These are phyloP conservation scores for Penicillium sp. DNA, from an alignment of 2,329 filamentous ascomycete genomes.

Conservation along the genomic window DNA sequence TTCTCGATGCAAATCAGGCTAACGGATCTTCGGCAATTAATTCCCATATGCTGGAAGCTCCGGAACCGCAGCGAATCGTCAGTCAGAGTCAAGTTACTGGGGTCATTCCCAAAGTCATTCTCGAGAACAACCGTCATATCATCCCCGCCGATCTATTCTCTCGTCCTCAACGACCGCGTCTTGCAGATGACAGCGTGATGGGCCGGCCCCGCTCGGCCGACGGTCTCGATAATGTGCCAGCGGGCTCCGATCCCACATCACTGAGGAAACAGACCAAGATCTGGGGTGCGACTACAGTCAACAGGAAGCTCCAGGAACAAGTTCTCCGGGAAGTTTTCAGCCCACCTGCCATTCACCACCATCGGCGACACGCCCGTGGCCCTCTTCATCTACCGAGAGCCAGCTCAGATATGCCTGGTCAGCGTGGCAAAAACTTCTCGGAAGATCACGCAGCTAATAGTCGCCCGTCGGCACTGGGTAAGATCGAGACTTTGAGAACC, in stretches of 20 bases:
- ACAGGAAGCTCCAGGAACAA: conserved; percentile 81
- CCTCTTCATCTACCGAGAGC: conserved; percentile 62
- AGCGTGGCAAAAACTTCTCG: conserved; percentile 36
- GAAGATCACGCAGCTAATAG: conserved; percentile 30
- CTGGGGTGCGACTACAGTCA: conserved; percentile 91
- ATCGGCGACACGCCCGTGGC: conserved; percentile 64
- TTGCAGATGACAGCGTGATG: conserved; percentile 30
- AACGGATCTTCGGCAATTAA: conserved; percentile 13
- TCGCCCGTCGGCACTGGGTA: conserved; percentile 19
- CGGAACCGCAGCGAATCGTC: conserved; percentile 53
- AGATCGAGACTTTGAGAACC: conserved; percentile 21
- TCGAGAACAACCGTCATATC: conserved; percentile 92
- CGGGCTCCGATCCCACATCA: conserved; percentile 25
- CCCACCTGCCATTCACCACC: conserved; percentile 77
- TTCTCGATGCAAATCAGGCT: conserved; percentile 8
- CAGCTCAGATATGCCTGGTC: conserved; percentile 32
- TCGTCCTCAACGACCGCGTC: conserved; percentile 50
- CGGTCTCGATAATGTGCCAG: conserved; percentile 17
- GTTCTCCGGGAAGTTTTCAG: conserved; percentile 90
- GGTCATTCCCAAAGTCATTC: conserved; percentile 82
- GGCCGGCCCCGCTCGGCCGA: conserved; percentile 21
- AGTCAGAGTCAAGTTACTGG: conserved; percentile 75
- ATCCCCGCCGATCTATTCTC: conserved; percentile 80
- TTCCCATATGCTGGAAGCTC: conserved; percentile 16
- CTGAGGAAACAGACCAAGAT: conserved; percentile 53